Evolutionary conservation across 768 basidiomycete species (phyloP).

Genomic region (Hortiboletus campestris): DNA sequence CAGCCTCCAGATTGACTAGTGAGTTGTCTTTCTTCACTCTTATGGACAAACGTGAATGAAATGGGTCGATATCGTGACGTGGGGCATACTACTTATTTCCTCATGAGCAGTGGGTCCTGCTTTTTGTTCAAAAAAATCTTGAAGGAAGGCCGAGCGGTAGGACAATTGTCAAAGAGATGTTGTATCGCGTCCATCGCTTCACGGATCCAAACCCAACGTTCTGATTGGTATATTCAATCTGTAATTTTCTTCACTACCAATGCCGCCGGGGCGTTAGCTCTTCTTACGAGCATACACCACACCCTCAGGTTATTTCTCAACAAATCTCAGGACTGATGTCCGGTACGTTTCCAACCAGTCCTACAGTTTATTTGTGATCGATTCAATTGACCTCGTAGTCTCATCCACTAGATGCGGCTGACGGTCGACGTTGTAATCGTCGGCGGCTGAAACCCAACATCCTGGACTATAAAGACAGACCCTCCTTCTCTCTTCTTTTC

Average conservation of each 20-base stretch:
- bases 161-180: neutral
- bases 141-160: no score
- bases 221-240: neutral
- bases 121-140: no score
- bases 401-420: slow-evolving; percentile 6
- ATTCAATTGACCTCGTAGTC: neutral
- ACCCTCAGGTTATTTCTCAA: neutral
- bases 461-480: slow-evolving; percentile 9
- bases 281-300: no score
- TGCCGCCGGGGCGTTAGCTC: neutral
- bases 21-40: neutral
- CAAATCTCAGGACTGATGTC: neutral
- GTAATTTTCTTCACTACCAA: neutral
- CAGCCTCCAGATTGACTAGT: neutral
- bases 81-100: no score
- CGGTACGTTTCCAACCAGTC: slow-evolving; percentile 7
- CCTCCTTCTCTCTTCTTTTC: neutral
- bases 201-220: neutral
- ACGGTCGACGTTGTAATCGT: slow-evolving; percentile 6
- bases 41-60: neutral
- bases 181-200: neutral
- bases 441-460: slow-evolving; percentile 6
- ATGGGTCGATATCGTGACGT: no score
- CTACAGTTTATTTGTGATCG: neutral
- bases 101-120: neutral